Evolutionary conservation across 2,329 filamentous ascomycete genomes (phyloP).

Genomic region (Fusarium siculi): DNA sequence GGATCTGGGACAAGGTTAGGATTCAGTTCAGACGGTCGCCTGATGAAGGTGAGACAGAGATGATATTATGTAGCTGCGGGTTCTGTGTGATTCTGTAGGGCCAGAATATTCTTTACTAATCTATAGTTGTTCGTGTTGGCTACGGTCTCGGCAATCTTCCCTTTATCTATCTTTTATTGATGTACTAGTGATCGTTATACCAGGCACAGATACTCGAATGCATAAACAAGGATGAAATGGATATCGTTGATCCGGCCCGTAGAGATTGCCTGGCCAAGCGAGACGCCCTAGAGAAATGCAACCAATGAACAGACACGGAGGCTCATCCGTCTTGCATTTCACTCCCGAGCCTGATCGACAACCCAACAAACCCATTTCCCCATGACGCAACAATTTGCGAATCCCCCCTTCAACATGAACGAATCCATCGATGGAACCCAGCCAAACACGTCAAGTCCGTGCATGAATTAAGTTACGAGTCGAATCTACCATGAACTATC

Average conservation of each 20-base stretch:
- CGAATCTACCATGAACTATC: neutral
- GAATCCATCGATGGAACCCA: neutral
- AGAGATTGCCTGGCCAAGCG: neutral
- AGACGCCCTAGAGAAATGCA: accelerated
- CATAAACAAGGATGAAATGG: neutral
- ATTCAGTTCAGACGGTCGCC: neutral
- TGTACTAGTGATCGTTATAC: neutral
- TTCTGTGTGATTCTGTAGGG: neutral
- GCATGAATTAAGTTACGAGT: neutral
- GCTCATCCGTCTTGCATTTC: neutral
- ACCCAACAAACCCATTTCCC: neutral
- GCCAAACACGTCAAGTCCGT: neutral
- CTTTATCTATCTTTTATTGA: no score
- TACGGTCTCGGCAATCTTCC: neutral
- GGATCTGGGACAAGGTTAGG: slow-evolving; percentile 6
- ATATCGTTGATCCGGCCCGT: neutral
- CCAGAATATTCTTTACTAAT: neutral
- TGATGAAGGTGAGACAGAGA: neutral
- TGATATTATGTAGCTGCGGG: neutral
- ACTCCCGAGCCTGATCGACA: neutral
- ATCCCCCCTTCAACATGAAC: neutral
- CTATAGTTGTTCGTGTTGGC: accelerated
- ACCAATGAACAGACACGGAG: neutral
- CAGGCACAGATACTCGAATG: no score
- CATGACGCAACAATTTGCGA: neutral